A percentile compares a stretch with the other conserved stretches of the same genome.
Conservation (phyloP, 2,329 filamentous ascomycete species). For the Geosmithia flava region DNA sequence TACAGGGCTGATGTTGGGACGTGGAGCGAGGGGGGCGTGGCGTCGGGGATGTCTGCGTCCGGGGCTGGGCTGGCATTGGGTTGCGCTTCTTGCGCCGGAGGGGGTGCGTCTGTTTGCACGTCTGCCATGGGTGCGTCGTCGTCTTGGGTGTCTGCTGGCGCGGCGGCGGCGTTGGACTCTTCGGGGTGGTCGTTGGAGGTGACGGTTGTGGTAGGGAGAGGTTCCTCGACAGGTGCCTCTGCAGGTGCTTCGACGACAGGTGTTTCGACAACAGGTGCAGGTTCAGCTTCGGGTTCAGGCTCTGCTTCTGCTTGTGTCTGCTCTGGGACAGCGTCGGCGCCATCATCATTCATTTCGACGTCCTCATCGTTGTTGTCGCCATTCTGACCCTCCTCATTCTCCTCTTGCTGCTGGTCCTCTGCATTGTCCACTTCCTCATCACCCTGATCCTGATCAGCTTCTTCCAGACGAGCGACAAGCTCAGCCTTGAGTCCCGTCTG, state of each 20-base stretch:
- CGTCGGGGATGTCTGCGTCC: not conserved
- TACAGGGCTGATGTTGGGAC: slow-evolving; percentile 69
- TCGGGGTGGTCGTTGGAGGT: not conserved
- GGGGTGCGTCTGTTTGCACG: not conserved
- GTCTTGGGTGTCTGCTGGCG: too few species aligned
- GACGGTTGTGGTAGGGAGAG: not conserved
- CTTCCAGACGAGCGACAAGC: slow-evolving; percentile 51
- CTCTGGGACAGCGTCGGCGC: not conserved
- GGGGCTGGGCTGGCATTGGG: not conserved
- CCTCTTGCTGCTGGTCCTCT: not conserved
- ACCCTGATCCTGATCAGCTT: slow-evolving; percentile 19
- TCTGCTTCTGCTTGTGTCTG: not conserved
- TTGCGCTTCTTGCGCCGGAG: too few species aligned
- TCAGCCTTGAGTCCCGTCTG: slow-evolving; percentile 61
- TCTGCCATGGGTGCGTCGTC: slow-evolving; percentile 2
- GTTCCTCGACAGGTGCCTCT: not conserved
- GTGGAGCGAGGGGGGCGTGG: slow-evolving; percentile 49
- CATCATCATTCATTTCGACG: not conserved
- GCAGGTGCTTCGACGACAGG: not conserved
- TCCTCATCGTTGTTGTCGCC: slow-evolving; percentile 4
- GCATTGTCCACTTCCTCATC: not conserved
- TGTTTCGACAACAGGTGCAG: too few species aligned
- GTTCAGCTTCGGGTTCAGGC: slow-evolving; percentile 1
- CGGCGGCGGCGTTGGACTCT: slow-evolving; percentile 5
- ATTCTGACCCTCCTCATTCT: slow-evolving; percentile 3